These are phyloP conservation scores for maize (Zea mays) DNA, from an alignment of 176 grass and related monocot species.

Conservation along the genomic window DNA sequence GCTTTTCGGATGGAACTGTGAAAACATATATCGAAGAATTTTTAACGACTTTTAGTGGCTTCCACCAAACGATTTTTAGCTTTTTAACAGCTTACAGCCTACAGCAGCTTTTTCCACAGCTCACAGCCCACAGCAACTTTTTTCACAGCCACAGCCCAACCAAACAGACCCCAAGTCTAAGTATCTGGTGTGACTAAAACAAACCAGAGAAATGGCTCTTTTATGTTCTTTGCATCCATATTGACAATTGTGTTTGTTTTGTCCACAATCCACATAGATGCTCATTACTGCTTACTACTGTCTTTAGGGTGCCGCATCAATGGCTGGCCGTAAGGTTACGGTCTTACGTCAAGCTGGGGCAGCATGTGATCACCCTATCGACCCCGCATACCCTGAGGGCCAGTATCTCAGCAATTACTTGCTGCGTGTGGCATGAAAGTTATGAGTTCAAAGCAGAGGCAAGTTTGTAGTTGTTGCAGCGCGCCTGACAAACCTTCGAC, in stretches of 20 bases:
- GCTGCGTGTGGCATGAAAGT: slow-evolving; percentile 58
- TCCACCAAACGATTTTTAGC: no score
- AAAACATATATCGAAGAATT: no score
- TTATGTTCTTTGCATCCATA: not conserved
- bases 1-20: no score
- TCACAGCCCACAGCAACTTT: no score
- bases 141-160: no score
- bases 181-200: not conserved
- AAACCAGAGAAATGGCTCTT: not conserved
- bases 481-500: not conserved
- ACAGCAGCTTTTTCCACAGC: no score
- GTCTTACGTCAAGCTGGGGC: slow-evolving; percentile 86
- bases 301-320: slow-evolving; percentile 80
- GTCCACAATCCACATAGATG: not conserved
- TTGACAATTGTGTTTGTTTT: not conserved
- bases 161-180: no score
- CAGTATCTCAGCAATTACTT: slow-evolving; percentile 85
- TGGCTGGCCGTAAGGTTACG: slow-evolving; percentile 69
- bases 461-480: not conserved
- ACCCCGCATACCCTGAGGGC: slow-evolving; percentile 84
- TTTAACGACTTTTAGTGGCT: no score
- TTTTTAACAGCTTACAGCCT: no score
- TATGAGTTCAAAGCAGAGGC: not conserved
- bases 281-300: slow-evolving; percentile 9
- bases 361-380: slow-evolving; percentile 78